Conservation (phyloP, 2,329 filamentous ascomycete genomes). For the Aureobasidium leucospermi region DNA sequence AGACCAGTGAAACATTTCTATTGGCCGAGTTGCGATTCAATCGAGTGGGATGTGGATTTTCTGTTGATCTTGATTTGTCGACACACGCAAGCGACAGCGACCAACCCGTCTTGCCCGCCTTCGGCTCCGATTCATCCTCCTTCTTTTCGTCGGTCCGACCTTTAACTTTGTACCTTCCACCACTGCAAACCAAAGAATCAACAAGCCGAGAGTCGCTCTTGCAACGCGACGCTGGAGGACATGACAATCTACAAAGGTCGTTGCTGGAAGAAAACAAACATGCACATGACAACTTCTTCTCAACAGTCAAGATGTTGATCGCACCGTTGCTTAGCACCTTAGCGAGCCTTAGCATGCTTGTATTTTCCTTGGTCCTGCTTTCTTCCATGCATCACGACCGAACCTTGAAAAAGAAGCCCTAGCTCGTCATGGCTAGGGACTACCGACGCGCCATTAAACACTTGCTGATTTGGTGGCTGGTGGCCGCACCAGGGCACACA, state of each 20-base stretch:
- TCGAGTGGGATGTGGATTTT: not conserved
- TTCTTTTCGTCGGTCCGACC: not conserved
- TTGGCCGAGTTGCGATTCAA: not conserved
- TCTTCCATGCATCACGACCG: not conserved
- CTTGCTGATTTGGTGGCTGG: too few species aligned
- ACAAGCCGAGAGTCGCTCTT: not conserved
- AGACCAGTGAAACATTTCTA: not conserved
- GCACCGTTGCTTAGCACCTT: not conserved
- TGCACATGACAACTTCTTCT: not conserved
- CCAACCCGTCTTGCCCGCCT: not conserved
- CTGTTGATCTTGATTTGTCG: constrained; percentile 7
- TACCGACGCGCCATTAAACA: not conserved
- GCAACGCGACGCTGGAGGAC: not conserved
- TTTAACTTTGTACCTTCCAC: not conserved
- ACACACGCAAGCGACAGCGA: not conserved
- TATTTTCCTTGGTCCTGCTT: not conserved
- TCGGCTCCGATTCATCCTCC: not conserved
- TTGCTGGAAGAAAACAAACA: not conserved
- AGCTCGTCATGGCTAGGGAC: not conserved
- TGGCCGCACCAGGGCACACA: too few species aligned
- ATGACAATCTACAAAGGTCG: not conserved
- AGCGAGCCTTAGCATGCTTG: constrained; percentile 6
- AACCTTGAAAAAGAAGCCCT: not conserved
- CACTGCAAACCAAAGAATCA: not conserved
- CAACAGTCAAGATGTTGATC: not conserved